Evolutionary conservation across 352 stramenopile species (phyloP).

Genomic region (Phytopythium chamaehyphon): DNA sequence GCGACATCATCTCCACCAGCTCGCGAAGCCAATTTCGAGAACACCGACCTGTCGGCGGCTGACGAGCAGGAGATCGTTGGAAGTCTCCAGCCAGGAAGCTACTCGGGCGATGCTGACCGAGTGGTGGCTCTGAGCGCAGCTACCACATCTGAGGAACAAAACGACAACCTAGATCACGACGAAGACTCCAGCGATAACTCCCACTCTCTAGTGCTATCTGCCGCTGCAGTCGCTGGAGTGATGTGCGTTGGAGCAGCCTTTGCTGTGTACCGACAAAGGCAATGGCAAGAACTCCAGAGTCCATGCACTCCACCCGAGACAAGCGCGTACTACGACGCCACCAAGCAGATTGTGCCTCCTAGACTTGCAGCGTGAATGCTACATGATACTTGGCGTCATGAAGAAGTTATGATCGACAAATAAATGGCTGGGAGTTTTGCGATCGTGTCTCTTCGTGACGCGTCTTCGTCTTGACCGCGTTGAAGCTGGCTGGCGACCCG

Average conservation of each 20-base stretch:
- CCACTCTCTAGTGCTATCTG: background rate
- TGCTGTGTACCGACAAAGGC: constrained; percentile 9
- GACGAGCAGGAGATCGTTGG: constrained; percentile 10
- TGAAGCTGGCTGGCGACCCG: no score
- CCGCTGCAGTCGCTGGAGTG: constrained; percentile 7
- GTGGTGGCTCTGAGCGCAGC: constrained; percentile 4
- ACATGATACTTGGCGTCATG: background rate
- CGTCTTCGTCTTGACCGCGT: background rate
- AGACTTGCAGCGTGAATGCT: constrained; percentile 3
- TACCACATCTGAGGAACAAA: constrained; percentile 1
- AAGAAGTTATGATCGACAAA: no score
- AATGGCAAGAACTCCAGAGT: background rate
- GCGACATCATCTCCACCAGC: background rate
- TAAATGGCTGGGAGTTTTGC: no score
- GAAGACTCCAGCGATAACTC: background rate
- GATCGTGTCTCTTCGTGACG: constrained; percentile 1
- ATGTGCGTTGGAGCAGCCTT: constrained; percentile 14
- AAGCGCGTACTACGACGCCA: constrained; percentile 20
- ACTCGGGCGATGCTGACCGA: constrained; percentile 7
- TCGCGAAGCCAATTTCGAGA: constrained; percentile 12
- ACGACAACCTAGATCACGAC: constrained; percentile 6
- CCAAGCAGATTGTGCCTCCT: constrained; percentile 10
- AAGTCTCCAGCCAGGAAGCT: constrained; percentile 9
- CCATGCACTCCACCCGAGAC: constrained; percentile 14
- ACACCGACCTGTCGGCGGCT: constrained; percentile 9